Evolutionary conservation across 768 basidiomycete species (phyloP).

Genomic region (Exsudoporus frostii): DNA sequence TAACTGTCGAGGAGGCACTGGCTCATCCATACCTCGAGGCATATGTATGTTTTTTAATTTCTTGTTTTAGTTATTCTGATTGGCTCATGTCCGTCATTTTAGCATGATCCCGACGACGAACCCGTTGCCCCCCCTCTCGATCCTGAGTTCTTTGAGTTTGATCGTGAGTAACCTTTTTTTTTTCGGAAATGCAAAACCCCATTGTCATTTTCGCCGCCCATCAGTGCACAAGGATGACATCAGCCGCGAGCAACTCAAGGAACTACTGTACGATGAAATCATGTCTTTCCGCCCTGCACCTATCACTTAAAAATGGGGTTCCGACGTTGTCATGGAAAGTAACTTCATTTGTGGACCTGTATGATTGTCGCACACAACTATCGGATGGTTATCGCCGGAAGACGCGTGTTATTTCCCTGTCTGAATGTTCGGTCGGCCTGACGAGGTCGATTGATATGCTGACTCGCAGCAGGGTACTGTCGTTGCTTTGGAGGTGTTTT

Average conservation of each 20-base stretch:
- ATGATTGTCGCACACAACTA: background rate
- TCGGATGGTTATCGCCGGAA: slow-evolving; percentile 3
- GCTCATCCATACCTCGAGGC: slow-evolving; percentile 95
- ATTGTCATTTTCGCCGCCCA: background rate
- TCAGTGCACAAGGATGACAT: slow-evolving; percentile 94
- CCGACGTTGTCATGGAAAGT: background rate
- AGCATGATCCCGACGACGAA: slow-evolving; percentile 97
- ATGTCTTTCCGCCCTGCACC: slow-evolving; percentile 77
- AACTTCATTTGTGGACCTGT: background rate
- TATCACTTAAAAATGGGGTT: slow-evolving; percentile 34
- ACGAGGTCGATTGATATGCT: background rate
- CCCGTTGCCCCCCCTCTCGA: slow-evolving; percentile 94
- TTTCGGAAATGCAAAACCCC: background rate
- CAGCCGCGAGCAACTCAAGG: slow-evolving; percentile 92
- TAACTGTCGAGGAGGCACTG: slow-evolving; percentile 90
- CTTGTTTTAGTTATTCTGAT: background rate
- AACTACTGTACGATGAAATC: slow-evolving; percentile 92
- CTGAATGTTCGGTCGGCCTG: background rate
- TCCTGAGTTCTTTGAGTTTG: slow-evolving; percentile 96
- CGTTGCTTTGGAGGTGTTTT: background rate
- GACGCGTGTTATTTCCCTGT: slow-evolving; percentile 1
- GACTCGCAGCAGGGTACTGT: background rate
- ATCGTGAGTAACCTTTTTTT: slow-evolving; percentile 51
- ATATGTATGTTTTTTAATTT: slow-evolving; percentile 55
- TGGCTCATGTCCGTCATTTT: slow-evolving; percentile 11